A percentile compares a stretch with the other conserved stretches of the same genome.
phyloP scores from a whole-genome alignment of 1,284 basidiomycete species.

The Ustilago hordei region DNA sequence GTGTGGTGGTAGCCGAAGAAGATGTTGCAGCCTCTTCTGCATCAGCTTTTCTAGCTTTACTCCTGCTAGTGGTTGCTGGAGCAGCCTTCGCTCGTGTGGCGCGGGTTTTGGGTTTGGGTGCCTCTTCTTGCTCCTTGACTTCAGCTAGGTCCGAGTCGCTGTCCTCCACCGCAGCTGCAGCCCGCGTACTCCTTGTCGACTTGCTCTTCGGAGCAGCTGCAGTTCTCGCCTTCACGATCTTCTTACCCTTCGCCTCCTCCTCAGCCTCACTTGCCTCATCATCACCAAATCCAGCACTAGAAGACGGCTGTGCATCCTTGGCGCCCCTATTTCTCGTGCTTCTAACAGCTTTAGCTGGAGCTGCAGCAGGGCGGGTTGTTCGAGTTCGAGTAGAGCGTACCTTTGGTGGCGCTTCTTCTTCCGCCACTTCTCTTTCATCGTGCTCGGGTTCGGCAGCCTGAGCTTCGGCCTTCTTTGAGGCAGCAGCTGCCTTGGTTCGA shows the following conservation, averaged over 20 bases:
- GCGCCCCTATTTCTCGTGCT: conserved; percentile 10
- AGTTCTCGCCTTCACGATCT: not conserved
- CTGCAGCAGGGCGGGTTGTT: conserved; percentile 8
- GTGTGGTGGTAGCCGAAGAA: conserved; percentile 25
- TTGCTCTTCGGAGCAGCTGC: conserved; percentile 11
- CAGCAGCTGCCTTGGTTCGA: conserved; percentile 9
- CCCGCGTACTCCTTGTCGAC: not conserved
- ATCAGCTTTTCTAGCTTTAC: conserved; percentile 6
- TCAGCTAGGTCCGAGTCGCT: conserved; percentile 6
- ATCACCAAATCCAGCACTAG: conserved; percentile 36
- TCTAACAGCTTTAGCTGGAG: conserved; percentile 7
- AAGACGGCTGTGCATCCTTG: conserved; percentile 23
- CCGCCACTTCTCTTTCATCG: not conserved
- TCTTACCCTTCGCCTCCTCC: conserved; percentile 15
- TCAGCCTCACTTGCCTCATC: conserved; percentile 41
- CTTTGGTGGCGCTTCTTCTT: conserved; percentile 19
- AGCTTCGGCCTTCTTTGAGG: conserved; percentile 1
- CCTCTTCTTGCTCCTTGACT: conserved; percentile 2
- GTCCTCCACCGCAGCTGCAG: conserved; percentile 1
- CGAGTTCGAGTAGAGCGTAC: conserved; percentile 22
- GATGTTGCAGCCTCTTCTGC: conserved; percentile 11
- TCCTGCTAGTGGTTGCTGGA: conserved; percentile 12
- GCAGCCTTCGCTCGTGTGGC: conserved; percentile 17
- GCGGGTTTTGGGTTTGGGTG: conserved; percentile 12
- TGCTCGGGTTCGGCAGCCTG: not conserved